A percentile compares a stretch with the other conserved stretches of the same genome.
Evolutionary conservation across 164 flowering plant genomes (phyloP).

Genomic region (Magnolia officinalis): DNA sequence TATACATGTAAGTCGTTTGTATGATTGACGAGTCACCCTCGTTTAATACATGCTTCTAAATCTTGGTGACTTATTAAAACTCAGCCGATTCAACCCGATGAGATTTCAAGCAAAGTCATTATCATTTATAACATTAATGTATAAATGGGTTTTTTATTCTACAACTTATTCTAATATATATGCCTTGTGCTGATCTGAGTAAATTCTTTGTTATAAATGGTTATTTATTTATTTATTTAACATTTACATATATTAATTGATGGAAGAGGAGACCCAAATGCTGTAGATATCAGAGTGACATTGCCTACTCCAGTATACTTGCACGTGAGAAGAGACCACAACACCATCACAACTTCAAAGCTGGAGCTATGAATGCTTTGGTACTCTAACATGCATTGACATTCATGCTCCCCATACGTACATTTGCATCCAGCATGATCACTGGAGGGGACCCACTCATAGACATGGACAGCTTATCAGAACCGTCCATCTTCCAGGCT

Average conservation of each 20-base stretch:
- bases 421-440: neutral
- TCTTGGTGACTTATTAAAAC: too few relatives aligned
- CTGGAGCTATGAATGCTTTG: constrained; percentile 58
- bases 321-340: constrained; percentile 52
- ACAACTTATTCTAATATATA: too few relatives aligned
- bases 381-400: constrained; percentile 18
- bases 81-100: too few relatives aligned
- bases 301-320: constrained; percentile 50
- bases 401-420: neutral
- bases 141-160: too few relatives aligned
- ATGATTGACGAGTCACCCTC: too few relatives aligned
- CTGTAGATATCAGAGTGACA: constrained; percentile 27
- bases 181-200: too few relatives aligned
- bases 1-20: too few relatives aligned
- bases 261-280: constrained; percentile 30
- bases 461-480: neutral
- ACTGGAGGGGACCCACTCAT: neutral
- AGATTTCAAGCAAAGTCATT: too few relatives aligned
- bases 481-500: too few relatives aligned
- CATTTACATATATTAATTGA: constrained; percentile 36
- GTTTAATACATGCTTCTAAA: too few relatives aligned
- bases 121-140: too few relatives aligned
- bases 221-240: neutral
- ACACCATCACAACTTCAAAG: constrained; percentile 46
- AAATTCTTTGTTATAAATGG: too few relatives aligned